phyloP scores from a whole-genome alignment of 176 grass and related monocot genomes.

The Bolboschoenus planiculmis region DNA sequence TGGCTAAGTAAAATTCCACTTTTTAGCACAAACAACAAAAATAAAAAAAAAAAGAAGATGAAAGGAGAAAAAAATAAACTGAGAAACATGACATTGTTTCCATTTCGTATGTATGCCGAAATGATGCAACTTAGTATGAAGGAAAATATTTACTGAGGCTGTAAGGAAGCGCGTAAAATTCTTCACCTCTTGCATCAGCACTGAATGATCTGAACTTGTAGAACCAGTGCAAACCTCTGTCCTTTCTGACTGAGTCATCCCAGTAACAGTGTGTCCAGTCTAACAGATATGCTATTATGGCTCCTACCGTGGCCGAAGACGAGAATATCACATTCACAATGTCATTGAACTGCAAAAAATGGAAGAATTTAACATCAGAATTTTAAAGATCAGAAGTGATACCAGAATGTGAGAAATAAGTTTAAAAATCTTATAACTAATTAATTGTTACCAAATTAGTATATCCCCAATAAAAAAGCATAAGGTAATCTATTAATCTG shows the following conservation, averaged over 20 bases:
- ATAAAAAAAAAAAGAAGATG: not conserved
- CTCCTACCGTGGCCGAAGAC: constrained; percentile 76
- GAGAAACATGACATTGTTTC: not conserved
- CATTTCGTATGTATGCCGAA: not conserved
- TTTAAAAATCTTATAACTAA: not conserved
- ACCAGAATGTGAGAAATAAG: constrained; percentile 2
- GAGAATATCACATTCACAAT: constrained; percentile 90
- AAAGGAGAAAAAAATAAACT: not conserved
- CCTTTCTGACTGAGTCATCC: constrained; percentile 45
- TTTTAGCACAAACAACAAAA: not conserved
- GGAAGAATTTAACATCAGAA: not conserved
- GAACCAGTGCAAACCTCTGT: constrained; percentile 77
- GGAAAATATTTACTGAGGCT: constrained; percentile 86
- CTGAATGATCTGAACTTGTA: constrained; percentile 66
- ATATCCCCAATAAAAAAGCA: not conserved
- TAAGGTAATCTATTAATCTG: not conserved
- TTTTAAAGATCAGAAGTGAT: not conserved
- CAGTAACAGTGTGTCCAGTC: constrained; percentile 58
- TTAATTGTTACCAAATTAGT: not conserved
- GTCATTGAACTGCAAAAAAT: constrained; percentile 71
- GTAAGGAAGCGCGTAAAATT: constrained; percentile 84
- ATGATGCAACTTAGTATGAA: constrained; percentile 37
- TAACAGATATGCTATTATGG: constrained; percentile 68
- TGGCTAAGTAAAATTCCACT: not conserved
- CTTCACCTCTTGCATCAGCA: constrained; percentile 57